phyloP scores from a whole-genome alignment of 192 early-diverging fungal genomes.

The Podila minutissima region DNA sequence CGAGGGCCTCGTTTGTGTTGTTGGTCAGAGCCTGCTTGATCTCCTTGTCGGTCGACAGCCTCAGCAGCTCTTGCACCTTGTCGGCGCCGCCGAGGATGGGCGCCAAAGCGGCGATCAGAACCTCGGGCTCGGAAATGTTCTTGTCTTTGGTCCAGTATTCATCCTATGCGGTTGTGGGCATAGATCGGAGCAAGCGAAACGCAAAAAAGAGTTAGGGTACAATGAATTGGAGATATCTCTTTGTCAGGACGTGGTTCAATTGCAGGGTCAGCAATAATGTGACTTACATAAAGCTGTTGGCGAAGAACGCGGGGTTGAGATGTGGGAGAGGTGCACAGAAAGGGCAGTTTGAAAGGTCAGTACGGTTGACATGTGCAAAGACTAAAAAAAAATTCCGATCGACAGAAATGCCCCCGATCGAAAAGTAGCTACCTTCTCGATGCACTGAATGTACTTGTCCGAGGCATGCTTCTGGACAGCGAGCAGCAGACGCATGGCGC shows the following conservation, averaged over 20 bases:
- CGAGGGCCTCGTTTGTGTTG: slow-evolving; percentile 41
- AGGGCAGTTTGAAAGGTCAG: neutral
- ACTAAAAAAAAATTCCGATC: too few relatives aligned
- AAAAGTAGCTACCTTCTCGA: slow-evolving; percentile 22
- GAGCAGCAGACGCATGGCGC: slow-evolving; percentile 22
- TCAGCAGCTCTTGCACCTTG: slow-evolving; percentile 9
- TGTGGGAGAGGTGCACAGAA: neutral
- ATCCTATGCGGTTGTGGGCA: slow-evolving; percentile 9
- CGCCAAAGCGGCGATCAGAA: slow-evolving; percentile 7
- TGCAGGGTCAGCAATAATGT: neutral
- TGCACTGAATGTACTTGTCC: slow-evolving; percentile 16
- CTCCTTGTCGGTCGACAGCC: slow-evolving; percentile 14
- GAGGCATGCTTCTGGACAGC: slow-evolving; percentile 30
- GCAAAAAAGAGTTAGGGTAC: neutral
- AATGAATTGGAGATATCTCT: neutral
- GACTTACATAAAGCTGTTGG: slow-evolving; percentile 24
- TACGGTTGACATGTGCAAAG: neutral
- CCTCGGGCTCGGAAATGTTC: slow-evolving; percentile 14
- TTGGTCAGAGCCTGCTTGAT: slow-evolving; percentile 32
- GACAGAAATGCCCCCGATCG: neutral
- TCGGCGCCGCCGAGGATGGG: slow-evolving; percentile 20
- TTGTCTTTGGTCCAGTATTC: slow-evolving; percentile 29
- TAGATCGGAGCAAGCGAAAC: neutral
- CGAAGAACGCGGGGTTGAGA: neutral
- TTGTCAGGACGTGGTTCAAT: neutral